Evolutionary conservation across 139 green algal genomes (phyloP), one percentile per base, ranked within the genome.

Genomic region (Astrephomene gubernaculifera): DNA sequence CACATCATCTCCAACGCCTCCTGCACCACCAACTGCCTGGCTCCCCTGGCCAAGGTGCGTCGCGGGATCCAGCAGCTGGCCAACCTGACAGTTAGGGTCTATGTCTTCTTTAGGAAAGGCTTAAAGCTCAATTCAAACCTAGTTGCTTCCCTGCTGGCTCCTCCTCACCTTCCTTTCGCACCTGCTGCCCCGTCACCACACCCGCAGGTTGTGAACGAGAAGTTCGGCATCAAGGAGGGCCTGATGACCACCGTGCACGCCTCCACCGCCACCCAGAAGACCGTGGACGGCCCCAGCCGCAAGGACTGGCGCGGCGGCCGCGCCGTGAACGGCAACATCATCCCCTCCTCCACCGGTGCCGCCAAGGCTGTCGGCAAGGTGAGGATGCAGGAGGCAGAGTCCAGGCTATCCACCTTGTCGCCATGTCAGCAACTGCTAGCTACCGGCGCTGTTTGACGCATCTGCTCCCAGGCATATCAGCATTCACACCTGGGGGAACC

Each of bases 11-110:
- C 94, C 84, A 98, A 98, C 87, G 97, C 97, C 64, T 97, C 92
- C 1, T 99, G 97, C 94, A 99, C 97, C 71, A 99, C 97, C 88
- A 99, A 99, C 94, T 99, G 96, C 92, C 93, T 99, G 71, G 97
- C 96, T 8, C 97, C 97, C 31, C 84, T 99, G n/a, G 96, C 95
- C 71, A 98, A 98, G 93, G 94, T 97, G 53, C 39, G 70, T 24
- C 38, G n/a, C n/a, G n/a, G n/a, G n/a, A n/a, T n/a, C n/a, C n/a
- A n/a, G n/a, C n/a, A n/a, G n/a, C n/a, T n/a, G n/a, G n/a, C n/a
- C n/a, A n/a, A n/a, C n/a, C n/a, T n/a, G n/a, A n/a, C n/a, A n/a
- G n/a, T n/a, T n/a, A n/a, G n/a, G n/a, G n/a, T n/a, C n/a, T n/a
- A n/a, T n/a, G n/a, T n/a, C n/a, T n/a, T n/a, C n/a, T n/a, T n/a